Conservation (phyloP, 2,329 filamentous ascomycete species). For the Chrysosphaeria jannelii region DNA sequence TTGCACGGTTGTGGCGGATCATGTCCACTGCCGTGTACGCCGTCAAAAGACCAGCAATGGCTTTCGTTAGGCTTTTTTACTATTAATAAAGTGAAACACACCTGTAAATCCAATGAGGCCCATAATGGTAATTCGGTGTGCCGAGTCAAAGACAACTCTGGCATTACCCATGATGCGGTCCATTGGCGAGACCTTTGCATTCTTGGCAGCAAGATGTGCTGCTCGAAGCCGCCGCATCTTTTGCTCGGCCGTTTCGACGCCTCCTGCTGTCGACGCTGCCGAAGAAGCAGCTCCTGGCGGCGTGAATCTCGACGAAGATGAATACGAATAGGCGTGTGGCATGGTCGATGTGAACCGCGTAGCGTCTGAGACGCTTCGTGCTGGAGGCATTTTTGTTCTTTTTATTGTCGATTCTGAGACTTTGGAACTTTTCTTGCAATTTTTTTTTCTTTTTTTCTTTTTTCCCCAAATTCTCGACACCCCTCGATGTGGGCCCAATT, state of each 20-base stretch:
- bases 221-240: conserved; percentile 37
- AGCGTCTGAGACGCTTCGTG: no score
- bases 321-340: no score
- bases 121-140: conserved; percentile 22
- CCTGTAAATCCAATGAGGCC: conserved; percentile 25
- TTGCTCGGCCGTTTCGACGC: conserved; percentile 42
- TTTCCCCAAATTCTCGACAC: no score
- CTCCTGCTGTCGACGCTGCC: conserved; percentile 5
- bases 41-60: conserved; percentile 22
- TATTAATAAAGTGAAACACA: conserved; percentile 8
- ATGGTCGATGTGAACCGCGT: no score
- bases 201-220: conserved; percentile 34
- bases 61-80: conserved; percentile 7
- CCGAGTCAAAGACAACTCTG: conserved; percentile 21
- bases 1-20: conserved; percentile 27
- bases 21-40: conserved; percentile 30
- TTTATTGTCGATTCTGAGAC: no score
- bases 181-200: conserved; percentile 21
- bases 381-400: no score
- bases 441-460: neutral
- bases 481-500: no score
- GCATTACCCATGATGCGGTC: conserved; percentile 19
- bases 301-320: no score
- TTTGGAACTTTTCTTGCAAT: no score
- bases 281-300: no score